Base-by-base conservation (phyloP, 805 yeast species). In the Saccharomycopsis amapae region DNA sequence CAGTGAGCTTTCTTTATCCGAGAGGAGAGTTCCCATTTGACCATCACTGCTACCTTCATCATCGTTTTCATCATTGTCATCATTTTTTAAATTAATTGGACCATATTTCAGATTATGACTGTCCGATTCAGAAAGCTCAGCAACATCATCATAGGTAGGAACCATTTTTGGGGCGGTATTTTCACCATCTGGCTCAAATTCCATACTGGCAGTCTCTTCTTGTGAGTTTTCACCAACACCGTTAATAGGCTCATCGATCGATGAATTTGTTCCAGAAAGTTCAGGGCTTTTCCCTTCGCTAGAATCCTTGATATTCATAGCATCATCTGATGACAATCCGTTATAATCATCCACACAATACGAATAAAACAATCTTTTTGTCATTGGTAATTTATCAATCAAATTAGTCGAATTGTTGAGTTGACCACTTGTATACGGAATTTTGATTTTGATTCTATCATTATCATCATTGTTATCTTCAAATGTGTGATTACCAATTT, bases 401-500 rank as follows among this genome's bases (percentile, higher is more conserved):
- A 70, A 51, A 20, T 55, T 58, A 0, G 73, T 71, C 18, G 76
- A 59, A 22, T 64, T 65, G 3, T 59, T 60, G 53, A 76, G 68
- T 48, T 66, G 66, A 32, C 63, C 65, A 42, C 49, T 56, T 1
- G 70, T 60, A 17, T 50, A 53, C 4, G 81, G 82, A 19, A 72
- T 67, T 67, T 73, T 69, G 2, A 75, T 52, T 4, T 60, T 55
- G 13, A 58, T 65, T 24, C 58, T 62, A 12, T 56, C 61, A 6
- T 9, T 30, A n/a, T 31, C 34, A 9, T 31, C 34, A 31, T 7
- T 13, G 10, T 12, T 15, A 20, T 19, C 35, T 4, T 15, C 19
- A 12, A 26, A 7, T 9, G 41, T 9, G n/a, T 31, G 6, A 31
- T 25, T 15, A n/a, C 31, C 7, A 4, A 12, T 24, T 6, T 19